These are phyloP conservation scores for Trametes sanguinea DNA, from an alignment of 768 basidiomycete species.

Conservation along the genomic window DNA sequence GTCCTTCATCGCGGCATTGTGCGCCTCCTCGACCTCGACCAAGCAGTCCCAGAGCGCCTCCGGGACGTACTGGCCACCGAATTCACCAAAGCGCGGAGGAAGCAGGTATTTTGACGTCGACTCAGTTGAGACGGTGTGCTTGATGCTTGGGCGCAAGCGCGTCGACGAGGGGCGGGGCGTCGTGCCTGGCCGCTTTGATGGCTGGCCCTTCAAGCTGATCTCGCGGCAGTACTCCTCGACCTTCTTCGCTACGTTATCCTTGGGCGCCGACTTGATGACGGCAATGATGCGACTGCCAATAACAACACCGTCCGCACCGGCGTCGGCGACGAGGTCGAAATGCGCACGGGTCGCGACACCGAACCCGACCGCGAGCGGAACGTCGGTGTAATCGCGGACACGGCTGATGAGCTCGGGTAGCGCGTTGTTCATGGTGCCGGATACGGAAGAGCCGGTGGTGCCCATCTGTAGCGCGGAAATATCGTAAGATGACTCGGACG, in stretches of 20 bases:
- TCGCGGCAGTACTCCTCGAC: constrained; percentile 77
- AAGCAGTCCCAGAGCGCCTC: constrained; percentile 95
- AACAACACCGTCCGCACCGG: constrained; percentile 95
- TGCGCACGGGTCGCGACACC: constrained; percentile 91
- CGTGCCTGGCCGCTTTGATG: constrained; percentile 19
- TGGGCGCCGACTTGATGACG: constrained; percentile 69
- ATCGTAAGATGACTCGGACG: not conserved
- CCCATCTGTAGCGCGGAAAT: constrained; percentile 74
- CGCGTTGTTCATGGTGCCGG: constrained; percentile 66
- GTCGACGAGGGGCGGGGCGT: constrained; percentile 26
- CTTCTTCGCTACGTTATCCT: constrained; percentile 47
- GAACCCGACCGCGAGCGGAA: constrained; percentile 95
- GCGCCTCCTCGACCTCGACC: constrained; percentile 86
- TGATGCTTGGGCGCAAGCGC: constrained; percentile 33
- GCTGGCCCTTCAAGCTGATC: constrained; percentile 53
- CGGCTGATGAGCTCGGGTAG: constrained; percentile 85
- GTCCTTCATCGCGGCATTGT: constrained; percentile 83
- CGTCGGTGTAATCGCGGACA: constrained; percentile 73
- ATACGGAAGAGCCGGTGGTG: constrained; percentile 88
- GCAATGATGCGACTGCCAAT: constrained; percentile 86
- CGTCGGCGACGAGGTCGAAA: constrained; percentile 79
- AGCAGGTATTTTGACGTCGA: constrained; percentile 45
- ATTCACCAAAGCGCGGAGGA: constrained; percentile 88
- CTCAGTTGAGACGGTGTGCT: constrained; percentile 35
- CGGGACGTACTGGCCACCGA: constrained; percentile 97